Evolutionary conservation across 2,329 filamentous ascomycete species (phyloP), one percentile per base, ranked within the genome.

Genomic region (Lachnellula hyalina): DNA sequence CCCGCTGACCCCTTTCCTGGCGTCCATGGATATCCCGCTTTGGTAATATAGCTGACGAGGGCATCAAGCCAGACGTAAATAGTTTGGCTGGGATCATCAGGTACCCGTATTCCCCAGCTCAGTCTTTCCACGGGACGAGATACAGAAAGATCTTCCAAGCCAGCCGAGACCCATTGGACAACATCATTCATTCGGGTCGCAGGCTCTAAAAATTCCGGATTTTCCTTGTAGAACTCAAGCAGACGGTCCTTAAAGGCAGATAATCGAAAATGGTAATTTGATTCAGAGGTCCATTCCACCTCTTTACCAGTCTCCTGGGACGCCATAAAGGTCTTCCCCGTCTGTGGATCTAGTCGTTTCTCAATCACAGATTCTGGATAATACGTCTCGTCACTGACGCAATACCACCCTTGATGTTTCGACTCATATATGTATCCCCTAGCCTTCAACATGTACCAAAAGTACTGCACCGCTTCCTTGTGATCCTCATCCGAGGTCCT

Each of bases 11-110:
- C 83, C 4, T 79, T 74, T 1, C 84, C 84, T 0, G 88, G 85
- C 0, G 83, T 73, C 83, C 87, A 90, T 0, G 90, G 90, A 68
- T 95, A 97, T 14, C 93, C 91, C 1, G 90, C 83, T 59, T 86
- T 90, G 15, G 92, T 96, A 50, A 94, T 74, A 70, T 99, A 99
- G 71, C 96, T 99, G 65, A 97, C 80, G 32, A 99, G 81, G 1
- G 94, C 94, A 72, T 99, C 95, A 0, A 99, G 81, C 94, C 94
- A 99, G 34, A 99, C 95, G 67, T 99, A 99, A 55, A 99, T 93
- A 2, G 92, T 97, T 72, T 97, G 94, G 17, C 77, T 82, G 0
- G 81, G 75, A 65, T 99, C 94, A 51, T 85, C 86, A 0, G 94
- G 94, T 25, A 96, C 94, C 6, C 79, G 84, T 54, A 99, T 88